phyloP scores from a whole-genome alignment of 2,329 filamentous ascomycete species.

The Coniella vitis region DNA sequence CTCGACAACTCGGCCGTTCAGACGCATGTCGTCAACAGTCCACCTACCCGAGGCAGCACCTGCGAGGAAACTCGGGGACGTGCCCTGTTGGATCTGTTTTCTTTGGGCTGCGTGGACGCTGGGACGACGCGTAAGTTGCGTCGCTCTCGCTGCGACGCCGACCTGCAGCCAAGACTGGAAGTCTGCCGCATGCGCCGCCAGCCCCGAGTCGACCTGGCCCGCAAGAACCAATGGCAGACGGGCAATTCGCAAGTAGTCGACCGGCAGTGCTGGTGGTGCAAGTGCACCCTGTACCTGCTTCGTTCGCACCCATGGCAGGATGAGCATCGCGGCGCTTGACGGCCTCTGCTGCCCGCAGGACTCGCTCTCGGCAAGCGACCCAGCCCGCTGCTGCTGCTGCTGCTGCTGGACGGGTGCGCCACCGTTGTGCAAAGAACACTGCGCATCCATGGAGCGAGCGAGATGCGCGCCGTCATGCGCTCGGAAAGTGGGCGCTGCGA shows the following conservation, averaged over 20 bases:
- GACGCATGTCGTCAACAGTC: not conserved
- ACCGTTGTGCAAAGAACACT: too few species aligned
- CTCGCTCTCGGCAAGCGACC: too few species aligned
- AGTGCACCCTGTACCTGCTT: too few species aligned
- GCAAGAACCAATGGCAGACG: not conserved
- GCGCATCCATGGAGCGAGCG: too few species aligned
- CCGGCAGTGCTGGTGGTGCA: too few species aligned
- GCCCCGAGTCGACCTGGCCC: not conserved
- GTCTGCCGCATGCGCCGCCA: not conserved
- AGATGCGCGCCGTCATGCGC: not conserved
- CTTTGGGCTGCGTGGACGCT: not conserved
- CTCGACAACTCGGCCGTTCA: not conserved
- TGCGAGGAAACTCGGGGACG: not conserved
- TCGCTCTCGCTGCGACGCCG: not conserved
- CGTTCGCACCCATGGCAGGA: too few species aligned
- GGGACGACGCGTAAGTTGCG: conserved; percentile 2
- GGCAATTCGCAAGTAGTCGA: not conserved
- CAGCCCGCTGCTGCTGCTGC: not conserved
- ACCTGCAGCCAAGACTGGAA: conserved; percentile 3
- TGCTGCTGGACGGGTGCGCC: not conserved
- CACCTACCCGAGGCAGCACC: not conserved
- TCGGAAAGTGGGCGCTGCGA: not conserved
- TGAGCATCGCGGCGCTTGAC: too few species aligned
- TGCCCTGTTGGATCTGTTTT: not conserved
- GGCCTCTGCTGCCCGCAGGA: too few species aligned